These are phyloP conservation scores for Pulicaria dysenterica DNA, from an alignment of 129 eudicot species.

Conservation along the genomic window DNA sequence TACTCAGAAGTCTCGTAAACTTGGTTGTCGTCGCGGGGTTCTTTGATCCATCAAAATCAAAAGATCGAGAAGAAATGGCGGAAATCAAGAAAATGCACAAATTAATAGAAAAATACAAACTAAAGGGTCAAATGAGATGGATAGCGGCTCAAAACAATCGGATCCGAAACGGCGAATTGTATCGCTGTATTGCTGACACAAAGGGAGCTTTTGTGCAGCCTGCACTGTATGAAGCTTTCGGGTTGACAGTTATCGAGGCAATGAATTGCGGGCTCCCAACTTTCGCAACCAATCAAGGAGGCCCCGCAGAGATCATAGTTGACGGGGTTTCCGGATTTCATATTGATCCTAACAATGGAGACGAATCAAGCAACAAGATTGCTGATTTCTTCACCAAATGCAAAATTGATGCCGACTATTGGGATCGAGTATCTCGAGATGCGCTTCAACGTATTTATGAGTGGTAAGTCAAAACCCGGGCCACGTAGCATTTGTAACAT, in stretches of 20 bases:
- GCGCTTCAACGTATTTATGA: constrained; percentile 71
- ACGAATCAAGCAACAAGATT: constrained; percentile 74
- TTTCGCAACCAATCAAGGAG: constrained; percentile 88
- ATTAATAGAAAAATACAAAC: constrained; percentile 61
- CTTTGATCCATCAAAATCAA: constrained; percentile 78
- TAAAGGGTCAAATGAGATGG: constrained; percentile 89
- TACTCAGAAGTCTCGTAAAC: constrained; percentile 69
- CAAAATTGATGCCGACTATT: constrained; percentile 49
- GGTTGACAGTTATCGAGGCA: constrained; percentile 83
- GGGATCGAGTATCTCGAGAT: constrained; percentile 59
- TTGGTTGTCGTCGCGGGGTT: constrained; percentile 87
- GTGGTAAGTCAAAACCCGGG: constrained; percentile 45
- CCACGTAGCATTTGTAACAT: background rate
- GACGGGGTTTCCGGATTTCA: constrained; percentile 84
- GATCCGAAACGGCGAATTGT: constrained; percentile 70
- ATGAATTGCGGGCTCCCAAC: constrained; percentile 94
- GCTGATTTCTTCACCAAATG: constrained; percentile 81
- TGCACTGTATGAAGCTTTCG: constrained; percentile 89
- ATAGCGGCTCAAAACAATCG: constrained; percentile 87
- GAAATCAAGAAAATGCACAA: constrained; percentile 87
- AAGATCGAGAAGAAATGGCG: constrained; percentile 85
- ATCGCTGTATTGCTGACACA: constrained; percentile 80
- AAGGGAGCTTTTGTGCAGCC: constrained; percentile 95
- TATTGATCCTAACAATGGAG: constrained; percentile 72
- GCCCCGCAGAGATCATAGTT: constrained; percentile 81